Evolutionary conservation across 129 eudicot species (phyloP).

Genomic region (Lonicera japonica): DNA sequence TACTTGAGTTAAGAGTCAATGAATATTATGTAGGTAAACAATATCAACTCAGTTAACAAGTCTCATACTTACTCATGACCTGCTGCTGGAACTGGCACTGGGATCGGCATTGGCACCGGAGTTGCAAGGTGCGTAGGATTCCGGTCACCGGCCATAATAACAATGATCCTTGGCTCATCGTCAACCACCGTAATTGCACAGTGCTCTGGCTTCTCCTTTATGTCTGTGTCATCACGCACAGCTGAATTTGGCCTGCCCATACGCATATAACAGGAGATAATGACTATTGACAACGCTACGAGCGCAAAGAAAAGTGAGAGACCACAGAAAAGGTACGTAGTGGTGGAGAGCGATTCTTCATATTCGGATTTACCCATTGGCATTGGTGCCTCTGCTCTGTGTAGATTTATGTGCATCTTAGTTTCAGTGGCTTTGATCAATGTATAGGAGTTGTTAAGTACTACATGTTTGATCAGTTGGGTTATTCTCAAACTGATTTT

Average conservation of each 20-base stretch:
- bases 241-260: background rate
- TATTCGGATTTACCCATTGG: too few species aligned
- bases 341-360: background rate
- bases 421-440: too few species aligned
- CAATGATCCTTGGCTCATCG: background rate
- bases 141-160: slow-evolving; percentile 1
- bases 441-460: too few species aligned
- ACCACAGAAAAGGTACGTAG: background rate
- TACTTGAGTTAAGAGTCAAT: too few species aligned
- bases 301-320: background rate
- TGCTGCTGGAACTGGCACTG: too few species aligned
- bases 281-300: background rate
- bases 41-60: too few species aligned
- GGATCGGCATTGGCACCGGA: background rate
- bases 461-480: too few species aligned
- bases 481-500: too few species aligned
- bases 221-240: background rate
- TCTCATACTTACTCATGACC: background rate
- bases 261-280: background rate
- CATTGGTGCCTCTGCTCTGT: too few species aligned
- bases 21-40: too few species aligned
- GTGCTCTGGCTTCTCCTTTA: background rate
- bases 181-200: background rate
- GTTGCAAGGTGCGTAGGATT: slow-evolving; percentile 3
- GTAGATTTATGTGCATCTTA: too few species aligned